Percentiles rank a stretch among this genome's conserved stretches.
Conservation (phyloP, 306 rosid genomes). For the Sicyos baderoa region DNA sequence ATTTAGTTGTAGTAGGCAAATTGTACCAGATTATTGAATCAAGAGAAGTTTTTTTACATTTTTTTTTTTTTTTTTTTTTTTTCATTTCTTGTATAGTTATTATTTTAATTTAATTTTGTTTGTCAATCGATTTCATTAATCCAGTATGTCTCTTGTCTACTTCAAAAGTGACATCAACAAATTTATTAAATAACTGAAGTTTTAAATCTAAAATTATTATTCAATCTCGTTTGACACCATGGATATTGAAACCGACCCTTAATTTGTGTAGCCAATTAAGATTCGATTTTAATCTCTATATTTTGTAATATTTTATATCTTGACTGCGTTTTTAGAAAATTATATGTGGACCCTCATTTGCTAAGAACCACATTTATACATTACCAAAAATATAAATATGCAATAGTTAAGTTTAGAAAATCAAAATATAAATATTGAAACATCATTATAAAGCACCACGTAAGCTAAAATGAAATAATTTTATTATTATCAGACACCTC, state of each 20-base stretch:
- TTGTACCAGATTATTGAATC: no score
- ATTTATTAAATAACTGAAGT: neutral
- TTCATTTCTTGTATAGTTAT: neutral
- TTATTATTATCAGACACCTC: no score
- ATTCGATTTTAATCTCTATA: neutral
- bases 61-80: neutral
- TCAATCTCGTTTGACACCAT: neutral
- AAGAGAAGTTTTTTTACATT: no score
- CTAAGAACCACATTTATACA: neutral
- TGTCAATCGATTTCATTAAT: neutral
- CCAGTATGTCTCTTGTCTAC: neutral
- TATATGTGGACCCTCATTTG: neutral
- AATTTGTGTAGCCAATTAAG: neutral
- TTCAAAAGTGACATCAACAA: neutral
- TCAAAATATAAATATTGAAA: neutral
- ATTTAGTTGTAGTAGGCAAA: no score
- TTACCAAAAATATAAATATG: neutral
- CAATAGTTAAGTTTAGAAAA: neutral
- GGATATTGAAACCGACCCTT: neutral
- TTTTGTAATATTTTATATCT: neutral
- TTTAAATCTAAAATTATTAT: neutral
- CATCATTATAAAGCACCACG: neutral
- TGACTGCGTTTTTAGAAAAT: neutral
- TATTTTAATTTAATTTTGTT: neutral
- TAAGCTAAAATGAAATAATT: neutral